Base-by-base conservation (phyloP, 2,329 filamentous ascomycete genomes). In the Capronia americana region DNA sequence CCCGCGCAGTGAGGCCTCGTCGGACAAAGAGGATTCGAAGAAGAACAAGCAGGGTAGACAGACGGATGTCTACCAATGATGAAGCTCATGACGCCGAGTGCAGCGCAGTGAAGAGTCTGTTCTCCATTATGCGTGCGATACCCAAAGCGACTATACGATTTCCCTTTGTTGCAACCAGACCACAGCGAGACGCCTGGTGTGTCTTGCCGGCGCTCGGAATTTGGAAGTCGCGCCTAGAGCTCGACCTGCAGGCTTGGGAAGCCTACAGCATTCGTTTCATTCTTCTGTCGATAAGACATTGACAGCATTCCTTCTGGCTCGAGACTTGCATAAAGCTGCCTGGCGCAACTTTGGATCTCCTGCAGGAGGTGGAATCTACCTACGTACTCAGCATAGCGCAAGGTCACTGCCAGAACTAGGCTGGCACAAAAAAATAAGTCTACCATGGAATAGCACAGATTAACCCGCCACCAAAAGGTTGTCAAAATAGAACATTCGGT, bases 11-110 rank as follows among this genome's bases (percentile, higher is more conserved):
- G 67, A 66, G 5, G 20, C 30, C 30, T 63, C 66, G 3, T 62
- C 69, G 4, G 67, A 68, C 58, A 68, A 66, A 51, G 67, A 69
- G n/a, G 67, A 68, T 10, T 57, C 54, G 28, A 59, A 59, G 32
- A 62, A 63, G 53, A 65, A 68, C 28, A 68, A 69, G 54, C 50
- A 66, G 60, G 48, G 61, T 51, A 65, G 67, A 61, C 65, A 69
- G 48, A 48, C 54, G 44, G 69, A 69, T 17, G 57, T 69, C 53
- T 69, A 69, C 64, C 54, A 61, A 51, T 68, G 55, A 69, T 26
- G 48, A 59, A 11, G 48, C 12, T 17, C 30, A 61, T 1, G 41
- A n/a, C 23, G 11, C 23, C 4, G 8, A 20, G 14, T 61, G 17
- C 20, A 24, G 48, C 30, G 46, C 28, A 54, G 4, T 28, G 34